phyloP scores from a whole-genome alignment of 2,329 filamentous ascomycete genomes.

The Furcasterigmium furcatum region DNA sequence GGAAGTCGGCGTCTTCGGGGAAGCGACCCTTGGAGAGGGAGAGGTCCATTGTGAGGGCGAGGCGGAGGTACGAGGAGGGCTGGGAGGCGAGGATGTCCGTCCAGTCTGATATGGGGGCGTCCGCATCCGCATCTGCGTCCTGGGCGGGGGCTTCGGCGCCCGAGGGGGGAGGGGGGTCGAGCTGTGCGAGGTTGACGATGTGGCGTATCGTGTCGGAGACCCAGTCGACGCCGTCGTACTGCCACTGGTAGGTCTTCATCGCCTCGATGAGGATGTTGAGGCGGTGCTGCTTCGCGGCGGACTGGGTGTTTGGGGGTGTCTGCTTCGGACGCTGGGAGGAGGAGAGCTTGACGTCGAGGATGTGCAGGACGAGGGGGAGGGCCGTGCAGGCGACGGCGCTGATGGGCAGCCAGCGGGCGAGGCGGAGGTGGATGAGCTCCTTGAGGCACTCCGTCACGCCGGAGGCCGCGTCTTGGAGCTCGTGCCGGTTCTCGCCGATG shows the following conservation, averaged over 20 bases:
- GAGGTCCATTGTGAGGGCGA: constrained; percentile 40
- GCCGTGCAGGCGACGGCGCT: constrained; percentile 35
- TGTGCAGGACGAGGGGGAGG: constrained; percentile 26
- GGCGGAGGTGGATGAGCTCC: constrained; percentile 39
- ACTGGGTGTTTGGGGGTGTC: constrained; percentile 21
- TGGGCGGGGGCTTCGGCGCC: constrained; percentile 1
- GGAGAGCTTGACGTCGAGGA: constrained; percentile 30
- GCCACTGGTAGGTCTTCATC: constrained; percentile 41
- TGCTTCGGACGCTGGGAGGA: constrained; percentile 7
- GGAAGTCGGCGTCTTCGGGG: constrained; percentile 36
- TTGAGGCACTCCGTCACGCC: constrained; percentile 43
- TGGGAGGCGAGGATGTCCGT: constrained; percentile 36
- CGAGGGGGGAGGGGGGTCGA: constrained; percentile 10
- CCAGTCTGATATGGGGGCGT: constrained; percentile 31
- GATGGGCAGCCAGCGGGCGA: constrained; percentile 43
- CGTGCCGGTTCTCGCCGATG: constrained; percentile 35
- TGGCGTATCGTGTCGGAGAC: constrained; percentile 39
- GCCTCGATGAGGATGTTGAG: constrained; percentile 41
- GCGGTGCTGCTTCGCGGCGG: constrained; percentile 36
- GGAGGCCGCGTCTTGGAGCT: constrained; percentile 39
- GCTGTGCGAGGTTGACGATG: constrained; percentile 36
- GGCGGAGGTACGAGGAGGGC: constrained; percentile 34
- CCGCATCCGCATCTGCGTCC: constrained; percentile 8
- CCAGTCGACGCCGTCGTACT: constrained; percentile 42
- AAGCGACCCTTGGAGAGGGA: constrained; percentile 37